A percentile compares a stretch with the other conserved stretches of the same genome.
phyloP scores from a whole-genome alignment of 2,329 filamentous ascomycete genomes.

The Pseudohalonectria lignicola region DNA sequence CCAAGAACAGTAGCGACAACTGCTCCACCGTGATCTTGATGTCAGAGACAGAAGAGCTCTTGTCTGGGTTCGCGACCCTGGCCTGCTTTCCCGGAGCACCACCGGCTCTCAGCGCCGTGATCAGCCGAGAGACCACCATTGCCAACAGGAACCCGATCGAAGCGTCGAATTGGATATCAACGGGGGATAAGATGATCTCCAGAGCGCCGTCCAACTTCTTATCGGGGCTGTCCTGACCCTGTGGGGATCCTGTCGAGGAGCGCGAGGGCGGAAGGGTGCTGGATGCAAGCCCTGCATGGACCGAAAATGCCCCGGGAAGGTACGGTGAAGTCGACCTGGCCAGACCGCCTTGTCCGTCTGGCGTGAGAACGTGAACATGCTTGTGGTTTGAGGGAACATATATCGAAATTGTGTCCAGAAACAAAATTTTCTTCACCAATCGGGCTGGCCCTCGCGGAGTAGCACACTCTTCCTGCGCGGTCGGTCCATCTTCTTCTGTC shows the following conservation, averaged over 20 bases:
- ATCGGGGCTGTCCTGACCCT: too few species aligned
- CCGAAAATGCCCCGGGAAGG: constrained; percentile 51
- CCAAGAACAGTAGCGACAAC: constrained; percentile 44
- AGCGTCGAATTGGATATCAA: constrained; percentile 42
- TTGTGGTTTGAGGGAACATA: constrained; percentile 41
- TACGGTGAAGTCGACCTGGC: constrained; percentile 25
- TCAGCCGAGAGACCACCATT: constrained; percentile 36
- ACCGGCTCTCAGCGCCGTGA: constrained; percentile 27
- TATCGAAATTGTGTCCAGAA: constrained; percentile 37
- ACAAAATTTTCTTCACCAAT: constrained; percentile 44
- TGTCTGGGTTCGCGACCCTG: constrained; percentile 18
- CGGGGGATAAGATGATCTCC: constrained; percentile 39
- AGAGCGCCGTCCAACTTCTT: constrained; percentile 28
- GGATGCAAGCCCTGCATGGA: constrained; percentile 16
- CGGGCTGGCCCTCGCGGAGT: constrained; percentile 42
- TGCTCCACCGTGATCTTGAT: constrained; percentile 35
- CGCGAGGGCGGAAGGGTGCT: too few species aligned
- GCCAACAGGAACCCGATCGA: constrained; percentile 44
- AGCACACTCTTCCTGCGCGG: constrained; percentile 25
- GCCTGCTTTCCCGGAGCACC: too few species aligned
- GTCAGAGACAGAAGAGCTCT: too few species aligned
- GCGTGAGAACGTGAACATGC: constrained; percentile 22
- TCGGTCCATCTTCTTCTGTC: too few species aligned
- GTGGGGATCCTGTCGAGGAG: too few species aligned
- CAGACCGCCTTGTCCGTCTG: not conserved